Evolutionary conservation across 2,329 filamentous ascomycete genomes (phyloP).

Genomic region (Beauveria bassiana): DNA sequence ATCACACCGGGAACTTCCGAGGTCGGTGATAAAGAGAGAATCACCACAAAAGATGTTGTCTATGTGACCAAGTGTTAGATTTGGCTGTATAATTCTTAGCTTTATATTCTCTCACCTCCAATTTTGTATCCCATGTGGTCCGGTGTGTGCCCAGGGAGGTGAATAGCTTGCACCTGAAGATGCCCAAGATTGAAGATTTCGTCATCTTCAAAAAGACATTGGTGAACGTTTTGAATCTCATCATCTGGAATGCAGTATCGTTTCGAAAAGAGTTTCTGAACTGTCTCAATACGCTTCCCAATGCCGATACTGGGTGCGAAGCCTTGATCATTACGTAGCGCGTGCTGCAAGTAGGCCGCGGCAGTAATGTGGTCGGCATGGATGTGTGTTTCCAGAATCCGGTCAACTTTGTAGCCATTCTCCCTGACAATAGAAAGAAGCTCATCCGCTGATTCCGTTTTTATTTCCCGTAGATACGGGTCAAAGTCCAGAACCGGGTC

Average conservation of each 20-base stretch:
- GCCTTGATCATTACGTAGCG: conserved; percentile 28
- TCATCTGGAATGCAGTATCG: conserved; percentile 36
- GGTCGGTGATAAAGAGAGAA: conserved; percentile 39
- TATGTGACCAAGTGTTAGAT: neutral
- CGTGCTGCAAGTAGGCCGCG: conserved; percentile 46
- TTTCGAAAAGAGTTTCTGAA: conserved; percentile 42
- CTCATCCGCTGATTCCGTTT: conserved; percentile 44
- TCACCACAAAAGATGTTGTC: conserved; percentile 40
- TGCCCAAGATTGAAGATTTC: conserved; percentile 44
- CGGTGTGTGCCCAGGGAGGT: conserved; percentile 53
- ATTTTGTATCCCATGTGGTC: conserved; percentile 54
- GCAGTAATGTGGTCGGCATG: conserved; percentile 56
- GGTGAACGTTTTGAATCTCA: conserved; percentile 42
- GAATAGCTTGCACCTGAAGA: conserved; percentile 37
- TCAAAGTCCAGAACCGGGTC: conserved; percentile 56
- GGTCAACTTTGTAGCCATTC: conserved; percentile 38
- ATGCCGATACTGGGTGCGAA: conserved; percentile 41
- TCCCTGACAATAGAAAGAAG: conserved; percentile 37
- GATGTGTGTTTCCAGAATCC: conserved; percentile 55
- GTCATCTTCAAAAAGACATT: conserved; percentile 44
- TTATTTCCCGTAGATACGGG: conserved; percentile 21
- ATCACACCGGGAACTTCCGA: conserved; percentile 41
- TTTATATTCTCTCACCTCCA: conserved; percentile 22
- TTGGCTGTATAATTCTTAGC: too few species aligned
- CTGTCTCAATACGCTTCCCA: conserved; percentile 42